These are phyloP conservation scores for Apiospora koreana DNA, from an alignment of 2,329 filamentous ascomycete genomes.

Conservation along the genomic window DNA sequence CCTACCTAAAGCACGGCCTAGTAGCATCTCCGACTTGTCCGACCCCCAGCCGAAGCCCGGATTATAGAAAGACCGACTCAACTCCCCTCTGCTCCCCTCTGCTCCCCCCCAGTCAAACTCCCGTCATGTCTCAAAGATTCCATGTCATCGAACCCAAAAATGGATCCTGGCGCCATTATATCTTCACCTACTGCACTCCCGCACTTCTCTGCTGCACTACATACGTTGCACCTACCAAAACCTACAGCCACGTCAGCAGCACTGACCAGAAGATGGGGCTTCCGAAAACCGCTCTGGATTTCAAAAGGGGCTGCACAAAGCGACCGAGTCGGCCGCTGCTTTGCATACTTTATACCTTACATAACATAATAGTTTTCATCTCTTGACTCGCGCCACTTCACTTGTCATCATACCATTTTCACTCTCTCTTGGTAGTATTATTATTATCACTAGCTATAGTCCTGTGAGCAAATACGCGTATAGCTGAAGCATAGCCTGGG, in stretches of 20 bases:
- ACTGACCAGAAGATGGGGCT: neutral
- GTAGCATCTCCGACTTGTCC: neutral
- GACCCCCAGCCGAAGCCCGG: neutral
- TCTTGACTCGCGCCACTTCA: neutral
- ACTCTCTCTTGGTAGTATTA: neutral
- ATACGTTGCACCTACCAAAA: neutral
- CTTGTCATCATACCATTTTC: neutral
- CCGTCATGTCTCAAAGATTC: neutral
- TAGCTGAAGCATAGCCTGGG: neutral
- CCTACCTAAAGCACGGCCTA: no score
- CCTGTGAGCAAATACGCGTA: neutral
- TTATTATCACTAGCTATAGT: neutral
- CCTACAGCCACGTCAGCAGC: conserved; percentile 8
- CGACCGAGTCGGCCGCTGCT: neutral
- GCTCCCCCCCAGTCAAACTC: neutral
- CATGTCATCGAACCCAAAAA: neutral
- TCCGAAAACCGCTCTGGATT: neutral
- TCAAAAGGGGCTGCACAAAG: neutral
- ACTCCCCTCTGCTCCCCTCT: neutral
- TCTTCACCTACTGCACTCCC: neutral
- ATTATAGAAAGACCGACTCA: conserved; percentile 5
- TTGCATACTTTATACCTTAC: neutral
- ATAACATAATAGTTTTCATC: neutral
- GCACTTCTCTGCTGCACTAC: neutral
- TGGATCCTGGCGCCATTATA: conserved; percentile 2